A percentile compares a stretch with the other conserved stretches of the same genome.
phyloP scores from a whole-genome alignment of 2,329 filamentous ascomycete genomes.

The Penicillium concentricum region DNA sequence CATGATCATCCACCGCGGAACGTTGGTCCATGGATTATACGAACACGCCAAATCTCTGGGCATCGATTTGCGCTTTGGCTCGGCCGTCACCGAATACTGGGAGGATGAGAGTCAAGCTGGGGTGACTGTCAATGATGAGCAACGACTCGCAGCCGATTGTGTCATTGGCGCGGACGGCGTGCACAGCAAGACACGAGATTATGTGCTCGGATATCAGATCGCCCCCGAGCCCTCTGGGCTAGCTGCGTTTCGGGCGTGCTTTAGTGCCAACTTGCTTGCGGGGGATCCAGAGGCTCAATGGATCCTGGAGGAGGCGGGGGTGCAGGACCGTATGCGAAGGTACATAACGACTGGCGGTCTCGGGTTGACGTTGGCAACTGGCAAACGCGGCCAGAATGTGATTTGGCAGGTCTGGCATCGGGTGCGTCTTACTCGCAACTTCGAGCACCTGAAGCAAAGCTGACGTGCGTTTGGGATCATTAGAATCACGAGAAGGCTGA shows the following conservation, averaged over 20 bases:
- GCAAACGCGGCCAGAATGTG: not conserved
- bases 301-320: not conserved
- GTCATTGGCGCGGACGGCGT: slow-evolving; percentile 8
- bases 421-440: not conserved
- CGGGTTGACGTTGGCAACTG: not conserved
- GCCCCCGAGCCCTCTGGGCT: not conserved
- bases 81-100: slow-evolving; percentile 1
- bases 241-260: not conserved
- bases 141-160: slow-evolving; percentile 2
- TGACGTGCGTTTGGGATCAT: not conserved
- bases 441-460: not conserved
- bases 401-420: slow-evolving; percentile 1
- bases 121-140: not conserved
- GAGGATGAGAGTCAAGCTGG: slow-evolving; percentile 3
- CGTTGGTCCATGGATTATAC: not conserved
- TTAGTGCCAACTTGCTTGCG: not conserved
- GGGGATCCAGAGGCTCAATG: not conserved
- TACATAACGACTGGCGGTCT: slow-evolving; percentile 1
- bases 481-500: not conserved
- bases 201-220: not conserved
- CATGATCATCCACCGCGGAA: slow-evolving; percentile 2
- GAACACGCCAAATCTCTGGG: not conserved
- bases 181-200: slow-evolving; percentile 1
- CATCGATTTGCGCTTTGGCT: slow-evolving; percentile 3
- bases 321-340: not conserved